Base-by-base conservation (phyloP, 768 basidiomycete species). In the Kwoniella newhampshirensis region DNA sequence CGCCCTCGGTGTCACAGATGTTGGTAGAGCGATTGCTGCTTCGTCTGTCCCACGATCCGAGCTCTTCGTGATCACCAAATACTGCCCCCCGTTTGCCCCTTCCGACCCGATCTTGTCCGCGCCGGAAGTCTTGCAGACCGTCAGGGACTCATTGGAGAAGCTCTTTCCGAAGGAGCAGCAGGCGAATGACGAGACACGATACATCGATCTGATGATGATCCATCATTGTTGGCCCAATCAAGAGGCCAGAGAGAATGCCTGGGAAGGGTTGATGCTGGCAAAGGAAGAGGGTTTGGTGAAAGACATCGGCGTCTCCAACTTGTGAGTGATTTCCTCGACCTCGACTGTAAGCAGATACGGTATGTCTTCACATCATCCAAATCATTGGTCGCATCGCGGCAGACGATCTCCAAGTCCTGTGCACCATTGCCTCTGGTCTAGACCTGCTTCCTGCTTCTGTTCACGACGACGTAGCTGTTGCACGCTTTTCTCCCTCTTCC, bases 151-250 rank as follows among this genome's bases (percentile, higher is more conserved):
- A 21, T 43, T 67, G n/a, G 37, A 45, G 26, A 54, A 63, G 27
- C 47, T 63, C n/a, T n/a, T n/a, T n/a, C n/a, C n/a, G 4, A 46
- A 51, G 18, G 59, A 63, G 39, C 41, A 59, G 42, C 25, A 40
- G 7, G 37, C 9, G 15, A 23, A 23, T 8, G 15, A 21, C n/a
- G 23, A 21, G 51, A 58, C 20, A 45, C 47, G 45, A 5, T 72
- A 72, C 50, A 66, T 51, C 21, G 50, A 51, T 51, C 54, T 77
- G 35, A 64, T 73, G 60, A 59, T 77, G 20, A 65, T 77, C 15
- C 75, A 77, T 30, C 67, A 73, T 44, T 68, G 75, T 3, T 69
- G 54, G 0, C 57, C 61, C 1, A 74, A 73, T 0, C 49, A 46
- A 1, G 63, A 67, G 50, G 67, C 67, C 35, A 56, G 76, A 23